These are phyloP conservation scores for Colletotrichum lupini DNA, from an alignment of 2,329 filamentous ascomycete species.

Conservation along the genomic window DNA sequence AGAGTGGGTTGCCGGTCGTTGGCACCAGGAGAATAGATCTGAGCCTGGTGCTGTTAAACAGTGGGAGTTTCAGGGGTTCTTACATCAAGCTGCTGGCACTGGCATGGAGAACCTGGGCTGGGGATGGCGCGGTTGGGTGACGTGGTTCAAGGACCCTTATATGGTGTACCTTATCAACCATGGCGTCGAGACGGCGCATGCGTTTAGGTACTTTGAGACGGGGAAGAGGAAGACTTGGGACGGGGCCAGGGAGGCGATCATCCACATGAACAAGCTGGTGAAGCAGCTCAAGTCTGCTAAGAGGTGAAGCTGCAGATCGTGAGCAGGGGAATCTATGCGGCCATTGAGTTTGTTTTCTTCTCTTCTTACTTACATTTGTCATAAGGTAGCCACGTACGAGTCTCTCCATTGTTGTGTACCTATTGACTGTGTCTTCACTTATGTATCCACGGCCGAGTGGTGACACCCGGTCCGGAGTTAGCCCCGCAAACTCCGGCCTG, in stretches of 20 bases:
- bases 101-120: constrained; percentile 54
- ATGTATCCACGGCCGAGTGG: not conserved
- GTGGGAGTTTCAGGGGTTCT: constrained; percentile 47
- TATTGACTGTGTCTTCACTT: not conserved
- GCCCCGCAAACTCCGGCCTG: constrained; percentile 17
- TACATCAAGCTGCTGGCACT: constrained; percentile 53
- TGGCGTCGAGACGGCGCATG: constrained; percentile 53
- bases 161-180: constrained; percentile 51
- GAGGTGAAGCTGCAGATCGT: not conserved
- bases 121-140: constrained; percentile 53
- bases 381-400: too few species aligned
- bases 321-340: not conserved
- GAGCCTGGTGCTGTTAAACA: constrained; percentile 39
- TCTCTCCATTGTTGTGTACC: not conserved
- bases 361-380: not conserved
- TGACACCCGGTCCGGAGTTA: not conserved
- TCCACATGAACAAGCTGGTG: constrained; percentile 44
- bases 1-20: constrained; percentile 41
- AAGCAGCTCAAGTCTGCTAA: constrained; percentile 39
- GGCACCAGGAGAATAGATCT: constrained; percentile 36
- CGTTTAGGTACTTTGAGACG: constrained; percentile 54
- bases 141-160: constrained; percentile 50
- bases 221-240: constrained; percentile 51
- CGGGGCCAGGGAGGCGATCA: constrained; percentile 50
- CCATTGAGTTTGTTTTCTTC: not conserved